Conservation (phyloP, 176 grass and related monocot genomes). For the Aechmea fasciata region DNA sequence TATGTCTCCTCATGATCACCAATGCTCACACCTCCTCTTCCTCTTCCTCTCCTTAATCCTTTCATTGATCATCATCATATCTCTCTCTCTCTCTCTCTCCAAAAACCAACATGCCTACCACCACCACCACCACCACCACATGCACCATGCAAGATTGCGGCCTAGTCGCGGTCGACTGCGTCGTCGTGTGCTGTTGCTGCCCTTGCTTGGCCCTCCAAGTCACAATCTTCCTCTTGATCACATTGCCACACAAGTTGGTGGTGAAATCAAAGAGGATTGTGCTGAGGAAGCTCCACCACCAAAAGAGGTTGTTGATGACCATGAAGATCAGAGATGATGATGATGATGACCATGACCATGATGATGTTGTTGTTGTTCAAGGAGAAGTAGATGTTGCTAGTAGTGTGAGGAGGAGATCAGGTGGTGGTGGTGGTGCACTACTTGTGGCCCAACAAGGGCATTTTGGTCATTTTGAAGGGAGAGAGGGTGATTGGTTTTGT, state of each 20-base stretch:
- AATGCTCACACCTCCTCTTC: neutral
- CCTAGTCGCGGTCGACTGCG: slow-evolving; percentile 65
- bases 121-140: neutral
- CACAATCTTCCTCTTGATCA: slow-evolving; percentile 73
- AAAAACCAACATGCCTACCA: neutral
- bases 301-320: neutral
- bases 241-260: slow-evolving; percentile 47
- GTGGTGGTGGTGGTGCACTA: neutral
- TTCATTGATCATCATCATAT: neutral
- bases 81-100: neutral
- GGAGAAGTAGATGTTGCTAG: no score
- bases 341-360: no score
- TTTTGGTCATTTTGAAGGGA: neutral
- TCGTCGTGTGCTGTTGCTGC: slow-evolving; percentile 81
- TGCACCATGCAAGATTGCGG: slow-evolving; percentile 25
- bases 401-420: neutral
- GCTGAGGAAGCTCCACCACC: slow-evolving; percentile 44
- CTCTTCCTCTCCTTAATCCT: neutral
- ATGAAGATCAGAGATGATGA: no score
- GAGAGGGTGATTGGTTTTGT: neutral
- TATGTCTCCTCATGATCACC: slow-evolving; percentile 25
- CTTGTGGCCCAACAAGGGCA: neutral
- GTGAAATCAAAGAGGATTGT: slow-evolving; percentile 65
- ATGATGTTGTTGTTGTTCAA: no score
- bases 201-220: slow-evolving; percentile 78